phyloP scores from a whole-genome alignment of 2,329 filamentous ascomycete genomes.

The Escovopsis sp. region DNA sequence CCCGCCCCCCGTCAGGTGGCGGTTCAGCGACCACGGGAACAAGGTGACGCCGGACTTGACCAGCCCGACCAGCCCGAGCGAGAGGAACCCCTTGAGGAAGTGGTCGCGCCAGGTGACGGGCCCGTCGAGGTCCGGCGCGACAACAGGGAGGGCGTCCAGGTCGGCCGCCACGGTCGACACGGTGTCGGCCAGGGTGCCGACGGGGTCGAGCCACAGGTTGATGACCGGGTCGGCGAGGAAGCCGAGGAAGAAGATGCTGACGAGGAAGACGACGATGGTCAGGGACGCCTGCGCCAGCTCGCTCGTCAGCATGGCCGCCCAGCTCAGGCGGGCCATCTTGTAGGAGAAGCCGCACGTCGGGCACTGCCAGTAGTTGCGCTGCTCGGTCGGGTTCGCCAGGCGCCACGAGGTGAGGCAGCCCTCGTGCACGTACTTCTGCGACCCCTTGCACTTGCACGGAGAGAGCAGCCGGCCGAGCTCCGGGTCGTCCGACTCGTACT shows the following conservation, averaged over 20 bases:
- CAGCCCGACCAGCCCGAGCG: slow-evolving; percentile 73
- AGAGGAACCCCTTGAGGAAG: slow-evolving; percentile 81
- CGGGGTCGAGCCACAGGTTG: slow-evolving; percentile 71
- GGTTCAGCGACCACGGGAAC: slow-evolving; percentile 62
- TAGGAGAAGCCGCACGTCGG: slow-evolving; percentile 80
- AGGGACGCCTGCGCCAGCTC: slow-evolving; percentile 51
- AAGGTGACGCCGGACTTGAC: slow-evolving; percentile 64
- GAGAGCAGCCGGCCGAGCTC: slow-evolving; percentile 66
- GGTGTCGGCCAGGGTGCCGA: slow-evolving; percentile 42
- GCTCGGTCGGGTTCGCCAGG: slow-evolving; percentile 48
- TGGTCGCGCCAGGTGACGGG: slow-evolving; percentile 61
- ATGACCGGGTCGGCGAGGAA: slow-evolving; percentile 90
- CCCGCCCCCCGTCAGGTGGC: slow-evolving; percentile 44
- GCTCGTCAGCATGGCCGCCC: slow-evolving; percentile 56
- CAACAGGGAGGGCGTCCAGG: slow-evolving; percentile 16
- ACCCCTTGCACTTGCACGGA: slow-evolving; percentile 88
- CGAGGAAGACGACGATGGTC: slow-evolving; percentile 56
- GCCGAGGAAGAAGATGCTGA: slow-evolving; percentile 67
- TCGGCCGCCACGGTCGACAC: slow-evolving; percentile 31
- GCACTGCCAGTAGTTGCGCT: slow-evolving; percentile 71
- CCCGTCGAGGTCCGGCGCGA: slow-evolving; percentile 29
- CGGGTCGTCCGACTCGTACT: slow-evolving; percentile 60
- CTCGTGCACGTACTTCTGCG: slow-evolving; percentile 87
- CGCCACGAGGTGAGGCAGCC: slow-evolving; percentile 77
- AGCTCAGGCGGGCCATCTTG: slow-evolving; percentile 60